Conservation (phyloP, 768 basidiomycete species). For the Boletus pseudo-olivaceus region DNA sequence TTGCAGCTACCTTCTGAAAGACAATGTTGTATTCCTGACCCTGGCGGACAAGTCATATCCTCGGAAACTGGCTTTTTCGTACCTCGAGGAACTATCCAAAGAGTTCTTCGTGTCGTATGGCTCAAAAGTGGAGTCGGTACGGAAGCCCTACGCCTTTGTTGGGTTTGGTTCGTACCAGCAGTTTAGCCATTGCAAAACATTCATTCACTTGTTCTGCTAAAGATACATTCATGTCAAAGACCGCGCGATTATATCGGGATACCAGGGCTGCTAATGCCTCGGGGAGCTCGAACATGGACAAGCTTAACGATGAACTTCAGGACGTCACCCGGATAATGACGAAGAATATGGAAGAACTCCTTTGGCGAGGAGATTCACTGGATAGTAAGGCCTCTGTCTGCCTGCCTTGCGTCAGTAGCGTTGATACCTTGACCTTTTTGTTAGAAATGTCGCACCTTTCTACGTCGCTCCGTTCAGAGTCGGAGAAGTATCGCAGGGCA, state of each 20-base stretch:
- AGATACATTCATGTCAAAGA: constrained; percentile 99
- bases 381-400: constrained; percentile 63
- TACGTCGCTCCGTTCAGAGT: constrained; percentile 90
- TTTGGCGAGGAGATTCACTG: constrained; percentile 97
- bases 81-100: constrained; percentile 93
- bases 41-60: constrained; percentile 98
- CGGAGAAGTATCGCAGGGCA: constrained; percentile 95
- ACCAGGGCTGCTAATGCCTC: constrained; percentile 80
- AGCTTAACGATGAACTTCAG: constrained; percentile 92
- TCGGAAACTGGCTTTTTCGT: constrained; percentile 95
- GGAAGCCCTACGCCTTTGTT: constrained; percentile 98
- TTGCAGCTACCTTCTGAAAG: constrained; percentile 85
- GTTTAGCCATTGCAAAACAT: background rate
- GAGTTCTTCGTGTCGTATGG: constrained; percentile 94
- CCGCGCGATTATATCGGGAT: constrained; percentile 91
- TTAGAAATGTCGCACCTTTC: constrained; percentile 96
- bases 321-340: constrained; percentile 99
- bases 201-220: constrained; percentile 1
- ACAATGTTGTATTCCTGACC: constrained; percentile 92
- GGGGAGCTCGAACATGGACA: constrained; percentile 66
- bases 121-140: constrained; percentile 83
- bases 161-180: constrained; percentile 76
- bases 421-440: constrained; percentile 4
- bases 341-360: constrained; percentile 98
- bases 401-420: background rate